phyloP scores from a whole-genome alignment of 352 stramenopile species.

The Phytophthora hybrid region DNA sequence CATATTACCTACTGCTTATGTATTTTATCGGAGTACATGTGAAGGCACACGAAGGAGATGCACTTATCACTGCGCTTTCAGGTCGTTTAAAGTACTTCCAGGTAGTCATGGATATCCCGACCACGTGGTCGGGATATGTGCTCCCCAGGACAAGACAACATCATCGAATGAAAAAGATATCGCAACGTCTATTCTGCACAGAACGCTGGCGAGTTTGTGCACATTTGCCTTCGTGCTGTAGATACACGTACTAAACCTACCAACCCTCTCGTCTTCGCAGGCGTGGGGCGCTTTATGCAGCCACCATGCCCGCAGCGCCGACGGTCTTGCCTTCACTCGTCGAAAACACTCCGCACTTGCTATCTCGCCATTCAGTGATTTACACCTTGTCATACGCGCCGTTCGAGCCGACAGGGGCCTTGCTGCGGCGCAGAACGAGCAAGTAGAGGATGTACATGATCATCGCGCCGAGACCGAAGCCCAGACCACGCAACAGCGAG shows the following conservation, averaged over 20 bases:
- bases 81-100: too few relatives aligned
- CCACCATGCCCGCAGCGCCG: conserved; percentile 2
- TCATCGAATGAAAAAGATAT: conserved; percentile 23
- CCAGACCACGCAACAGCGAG: conserved; percentile 77
- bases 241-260: conserved; percentile 50
- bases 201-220: conserved; percentile 38
- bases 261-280: conserved; percentile 31
- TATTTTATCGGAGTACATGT: too few relatives aligned
- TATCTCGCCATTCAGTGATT: conserved; percentile 16
- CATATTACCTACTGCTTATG: too few relatives aligned
- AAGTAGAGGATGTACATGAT: conserved; percentile 88
- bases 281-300: conserved; percentile 16
- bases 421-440: conserved; percentile 66
- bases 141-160: not conserved
- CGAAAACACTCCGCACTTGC: conserved; percentile 33
- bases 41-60: too few relatives aligned
- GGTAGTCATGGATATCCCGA: too few relatives aligned
- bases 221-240: conserved; percentile 40
- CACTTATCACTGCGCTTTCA: too few relatives aligned
- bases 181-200: conserved; percentile 48
- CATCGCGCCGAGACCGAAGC: conserved; percentile 77
- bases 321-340: conserved; percentile 29
- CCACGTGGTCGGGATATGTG: too few relatives aligned
- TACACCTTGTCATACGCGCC: conserved; percentile 85
- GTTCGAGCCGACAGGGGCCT: conserved; percentile 41